A percentile compares a stretch with the other conserved stretches of the same genome.
Evolutionary conservation across 1,284 basidiomycete genomes (phyloP).

Genomic region (Papiliotrema fonsecae): DNA sequence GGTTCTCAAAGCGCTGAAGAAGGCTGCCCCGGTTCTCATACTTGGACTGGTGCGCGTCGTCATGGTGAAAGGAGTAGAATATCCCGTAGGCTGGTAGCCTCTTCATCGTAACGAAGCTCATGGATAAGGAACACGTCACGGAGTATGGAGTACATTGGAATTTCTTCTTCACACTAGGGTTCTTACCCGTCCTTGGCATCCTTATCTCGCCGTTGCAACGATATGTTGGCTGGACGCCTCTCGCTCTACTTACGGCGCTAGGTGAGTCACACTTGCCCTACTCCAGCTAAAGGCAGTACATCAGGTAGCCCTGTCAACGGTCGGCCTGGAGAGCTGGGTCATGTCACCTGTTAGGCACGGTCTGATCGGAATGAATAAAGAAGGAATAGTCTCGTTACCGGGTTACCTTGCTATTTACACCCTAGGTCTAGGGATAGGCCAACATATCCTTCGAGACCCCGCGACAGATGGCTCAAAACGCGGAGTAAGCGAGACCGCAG

Average conservation of each 20-base stretch:
- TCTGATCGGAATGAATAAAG: slow-evolving; percentile 80
- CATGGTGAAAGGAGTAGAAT: slow-evolving; percentile 88
- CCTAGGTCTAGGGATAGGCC: slow-evolving; percentile 75
- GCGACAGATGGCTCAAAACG: neutral
- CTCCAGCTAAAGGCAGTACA: slow-evolving; percentile 47
- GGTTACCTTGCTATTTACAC: slow-evolving; percentile 90
- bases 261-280: slow-evolving; percentile 51
- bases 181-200: slow-evolving; percentile 72
- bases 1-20: slow-evolving; percentile 51
- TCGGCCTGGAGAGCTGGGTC: slow-evolving; percentile 61
- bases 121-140: slow-evolving; percentile 82
- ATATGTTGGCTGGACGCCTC: slow-evolving; percentile 57
- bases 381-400: slow-evolving; percentile 75
- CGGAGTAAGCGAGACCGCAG: neutral
- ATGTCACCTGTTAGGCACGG: slow-evolving; percentile 73
- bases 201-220: slow-evolving; percentile 62
- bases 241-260: slow-evolving; percentile 62
- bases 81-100: slow-evolving; percentile 61
- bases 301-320: slow-evolving; percentile 59
- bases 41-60: slow-evolving; percentile 75
- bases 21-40: slow-evolving; percentile 63
- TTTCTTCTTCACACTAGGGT: slow-evolving; percentile 89
- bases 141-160: slow-evolving; percentile 99
- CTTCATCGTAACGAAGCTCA: slow-evolving; percentile 7
- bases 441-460: slow-evolving; percentile 68